Conservation (phyloP, 306 rosid genomes). For the Prunus fruticosa region DNA sequence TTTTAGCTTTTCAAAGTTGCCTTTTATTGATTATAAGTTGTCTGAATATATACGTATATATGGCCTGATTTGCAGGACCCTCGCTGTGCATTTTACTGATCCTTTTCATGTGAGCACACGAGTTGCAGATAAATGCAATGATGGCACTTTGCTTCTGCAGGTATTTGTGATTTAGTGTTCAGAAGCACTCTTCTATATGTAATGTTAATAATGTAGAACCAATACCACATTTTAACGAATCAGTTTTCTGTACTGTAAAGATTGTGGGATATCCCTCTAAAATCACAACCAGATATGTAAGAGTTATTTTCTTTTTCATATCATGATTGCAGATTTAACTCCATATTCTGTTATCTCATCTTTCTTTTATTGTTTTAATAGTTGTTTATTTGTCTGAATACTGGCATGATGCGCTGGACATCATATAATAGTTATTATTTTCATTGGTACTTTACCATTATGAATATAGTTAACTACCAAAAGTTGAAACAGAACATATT, state of each 20-base stretch:
- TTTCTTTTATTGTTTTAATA: background rate
- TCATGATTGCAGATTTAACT: background rate
- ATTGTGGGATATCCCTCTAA: background rate
- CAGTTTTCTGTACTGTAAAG: background rate
- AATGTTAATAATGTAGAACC: slow-evolving; percentile 17
- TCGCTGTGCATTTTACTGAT: slow-evolving; percentile 94
- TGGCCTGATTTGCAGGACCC: slow-evolving; percentile 62
- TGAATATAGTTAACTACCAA: background rate
- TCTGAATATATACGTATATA: slow-evolving; percentile 9
- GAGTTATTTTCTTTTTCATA: background rate
- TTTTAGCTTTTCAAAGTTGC: slow-evolving; percentile 1
- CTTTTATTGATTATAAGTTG: slow-evolving; percentile 5
- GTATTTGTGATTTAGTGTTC: slow-evolving; percentile 43
- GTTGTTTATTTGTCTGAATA: background rate
- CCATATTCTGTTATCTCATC: background rate
- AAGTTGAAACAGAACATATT: background rate
- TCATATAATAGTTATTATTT: background rate
- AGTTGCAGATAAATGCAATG: slow-evolving; percentile 85
- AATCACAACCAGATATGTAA: background rate
- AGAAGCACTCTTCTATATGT: slow-evolving; percentile 6
- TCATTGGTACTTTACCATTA: background rate
- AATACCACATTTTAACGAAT: background rate
- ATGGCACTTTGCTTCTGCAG: slow-evolving; percentile 94
- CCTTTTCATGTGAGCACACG: slow-evolving; percentile 86
- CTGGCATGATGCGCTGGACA: background rate